Conservation (phyloP, 75 land plant species). For the Cunninghamia lanceolata region DNA sequence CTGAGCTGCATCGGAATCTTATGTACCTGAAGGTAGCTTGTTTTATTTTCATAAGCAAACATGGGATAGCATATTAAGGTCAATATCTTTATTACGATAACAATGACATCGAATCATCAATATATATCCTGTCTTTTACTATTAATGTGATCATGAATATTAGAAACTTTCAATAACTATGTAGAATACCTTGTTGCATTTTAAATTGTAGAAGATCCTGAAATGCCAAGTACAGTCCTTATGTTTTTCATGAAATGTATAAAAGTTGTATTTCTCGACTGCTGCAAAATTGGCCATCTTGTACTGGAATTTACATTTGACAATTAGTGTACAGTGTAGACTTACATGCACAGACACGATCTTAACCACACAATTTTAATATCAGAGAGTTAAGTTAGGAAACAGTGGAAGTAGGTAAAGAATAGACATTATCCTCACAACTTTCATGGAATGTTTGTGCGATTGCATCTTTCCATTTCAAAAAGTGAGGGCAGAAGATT, state of each 20-base stretch:
- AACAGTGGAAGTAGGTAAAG: background rate
- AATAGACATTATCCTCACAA: background rate
- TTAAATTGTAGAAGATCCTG: background rate
- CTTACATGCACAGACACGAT: background rate
- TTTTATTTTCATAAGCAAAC: background rate
- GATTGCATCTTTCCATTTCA: background rate
- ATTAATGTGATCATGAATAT: background rate
- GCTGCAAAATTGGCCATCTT: background rate
- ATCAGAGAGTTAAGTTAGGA: background rate
- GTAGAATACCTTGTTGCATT: background rate
- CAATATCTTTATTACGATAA: background rate
- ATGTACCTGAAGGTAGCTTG: constrained; percentile 81
- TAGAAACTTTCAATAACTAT: background rate
- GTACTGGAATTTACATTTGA: background rate
- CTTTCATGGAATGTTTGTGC: background rate
- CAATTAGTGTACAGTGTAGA: background rate
- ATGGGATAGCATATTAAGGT: background rate
- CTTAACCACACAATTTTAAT: background rate
- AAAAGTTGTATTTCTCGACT: background rate
- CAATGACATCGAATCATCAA: background rate
- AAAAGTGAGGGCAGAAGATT: background rate
- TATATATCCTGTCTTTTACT: background rate
- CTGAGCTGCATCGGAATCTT: constrained; percentile 87
- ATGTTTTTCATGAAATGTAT: background rate
- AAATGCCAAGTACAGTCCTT: background rate